Percentiles rank a stretch among this genome's conserved stretches.
Evolutionary conservation across 208 protist genomes (phyloP).

Genomic region (Acanthamoeba royreba): DNA sequence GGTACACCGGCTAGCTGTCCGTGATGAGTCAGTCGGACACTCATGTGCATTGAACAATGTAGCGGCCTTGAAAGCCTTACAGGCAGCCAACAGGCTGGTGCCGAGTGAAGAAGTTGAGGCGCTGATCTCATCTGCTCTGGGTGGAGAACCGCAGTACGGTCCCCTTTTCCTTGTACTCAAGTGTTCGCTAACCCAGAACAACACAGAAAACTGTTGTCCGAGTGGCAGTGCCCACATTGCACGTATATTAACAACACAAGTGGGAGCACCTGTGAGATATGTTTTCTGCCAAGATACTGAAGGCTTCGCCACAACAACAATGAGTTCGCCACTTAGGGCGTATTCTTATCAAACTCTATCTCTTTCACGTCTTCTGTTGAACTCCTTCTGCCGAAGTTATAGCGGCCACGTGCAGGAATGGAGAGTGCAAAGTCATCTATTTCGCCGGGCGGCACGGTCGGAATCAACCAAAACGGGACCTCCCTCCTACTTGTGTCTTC

Average conservation of each 20-base stretch:
- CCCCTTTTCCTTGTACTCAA: neutral
- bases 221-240: constrained; percentile 41
- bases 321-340: too few relatives aligned
- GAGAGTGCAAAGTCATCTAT: too few relatives aligned
- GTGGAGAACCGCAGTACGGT: neutral
- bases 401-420: too few relatives aligned
- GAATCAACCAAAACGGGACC: too few relatives aligned
- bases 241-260: constrained; percentile 29
- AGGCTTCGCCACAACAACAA: too few relatives aligned
- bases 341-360: too few relatives aligned
- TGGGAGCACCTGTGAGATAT: neutral
- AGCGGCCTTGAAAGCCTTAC: neutral
- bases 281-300: neutral
- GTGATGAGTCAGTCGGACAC: neutral
- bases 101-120: neutral
- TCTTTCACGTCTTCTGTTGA: too few relatives aligned
- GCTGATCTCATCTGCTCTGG: neutral
- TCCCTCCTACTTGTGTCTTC: too few relatives aligned
- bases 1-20: neutral
- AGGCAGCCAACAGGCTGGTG: constrained; percentile 19
- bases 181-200: too few relatives aligned
- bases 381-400: too few relatives aligned
- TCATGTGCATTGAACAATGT: neutral
- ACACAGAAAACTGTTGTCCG: neutral
- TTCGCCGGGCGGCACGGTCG: too few relatives aligned